Percentiles rank a stretch among this genome's conserved stretches.
Evolutionary conservation across 208 protist species (phyloP).

Genomic region (Phytomonas francai): DNA sequence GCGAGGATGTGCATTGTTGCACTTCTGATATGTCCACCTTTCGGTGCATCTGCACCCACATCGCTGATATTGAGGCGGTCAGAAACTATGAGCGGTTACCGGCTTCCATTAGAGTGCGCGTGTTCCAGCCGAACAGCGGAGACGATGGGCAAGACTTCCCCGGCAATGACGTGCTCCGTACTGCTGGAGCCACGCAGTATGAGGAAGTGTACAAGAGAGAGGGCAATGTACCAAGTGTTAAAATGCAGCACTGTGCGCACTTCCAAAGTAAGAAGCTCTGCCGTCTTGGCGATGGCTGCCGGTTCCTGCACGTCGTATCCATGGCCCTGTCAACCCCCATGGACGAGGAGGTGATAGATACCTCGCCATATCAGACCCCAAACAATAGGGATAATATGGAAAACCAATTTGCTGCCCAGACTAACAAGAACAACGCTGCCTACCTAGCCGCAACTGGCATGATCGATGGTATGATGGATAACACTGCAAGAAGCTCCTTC

Average conservation of each 20-base stretch:
- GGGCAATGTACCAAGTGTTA: constrained; percentile 30
- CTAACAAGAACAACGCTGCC: constrained; percentile 5
- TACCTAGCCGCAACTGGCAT: constrained; percentile 3
- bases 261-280: constrained; percentile 74
- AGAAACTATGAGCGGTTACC: constrained; percentile 50
- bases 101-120: constrained; percentile 40
- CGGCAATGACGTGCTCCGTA: constrained; percentile 61
- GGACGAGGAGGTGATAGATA: constrained; percentile 17
- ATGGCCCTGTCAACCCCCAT: constrained; percentile 24
- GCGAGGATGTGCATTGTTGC: constrained; percentile 55
- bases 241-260: constrained; percentile 83
- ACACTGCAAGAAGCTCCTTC: no score
- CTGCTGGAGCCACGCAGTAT: constrained; percentile 59
- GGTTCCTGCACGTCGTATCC: constrained; percentile 70
- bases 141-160: constrained; percentile 30
- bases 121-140: constrained; percentile 66
- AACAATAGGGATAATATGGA: not conserved
- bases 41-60: constrained; percentile 48
- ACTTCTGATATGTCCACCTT: constrained; percentile 35
- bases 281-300: constrained; percentile 65
- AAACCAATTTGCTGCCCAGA: not conserved
- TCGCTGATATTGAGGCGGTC: constrained; percentile 34
- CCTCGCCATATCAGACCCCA: not conserved
- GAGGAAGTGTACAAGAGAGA: constrained; percentile 35
- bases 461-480: not conserved